Percentiles rank a stretch among this genome's conserved stretches.
phyloP scores from a whole-genome alignment of 148 eudicot genomes.

The Camellia japonica region DNA sequence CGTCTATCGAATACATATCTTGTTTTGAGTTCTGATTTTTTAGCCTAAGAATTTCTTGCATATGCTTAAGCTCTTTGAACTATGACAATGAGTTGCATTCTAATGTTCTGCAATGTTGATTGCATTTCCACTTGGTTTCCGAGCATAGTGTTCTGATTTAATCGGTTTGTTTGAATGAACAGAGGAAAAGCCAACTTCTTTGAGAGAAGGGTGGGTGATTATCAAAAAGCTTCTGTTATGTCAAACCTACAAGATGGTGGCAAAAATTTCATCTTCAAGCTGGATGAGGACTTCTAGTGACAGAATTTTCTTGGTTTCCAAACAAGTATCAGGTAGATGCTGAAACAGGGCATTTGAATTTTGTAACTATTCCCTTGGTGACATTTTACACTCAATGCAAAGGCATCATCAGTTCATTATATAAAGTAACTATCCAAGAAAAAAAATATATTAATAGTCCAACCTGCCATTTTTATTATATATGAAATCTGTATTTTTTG shows the following conservation, averaged over 20 bases:
- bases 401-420: background rate
- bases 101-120: background rate
- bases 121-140: background rate
- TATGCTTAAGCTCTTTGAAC: background rate
- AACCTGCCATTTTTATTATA: background rate
- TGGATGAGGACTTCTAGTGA: slow-evolving; percentile 73
- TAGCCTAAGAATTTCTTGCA: background rate
- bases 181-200: slow-evolving; percentile 84
- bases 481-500: background rate
- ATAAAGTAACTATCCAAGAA: background rate
- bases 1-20: background rate
- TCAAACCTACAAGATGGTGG: slow-evolving; percentile 47
- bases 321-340: background rate
- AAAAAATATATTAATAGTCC: background rate
- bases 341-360: background rate
- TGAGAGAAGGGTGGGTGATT: slow-evolving; percentile 78
- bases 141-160: background rate
- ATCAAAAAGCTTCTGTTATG: slow-evolving; percentile 88
- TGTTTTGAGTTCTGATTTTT: background rate
- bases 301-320: background rate
- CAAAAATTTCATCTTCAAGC: slow-evolving; percentile 57
- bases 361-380: background rate
- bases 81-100: background rate
- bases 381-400: background rate
- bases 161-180: slow-evolving; percentile 18